Evolutionary conservation across 129 eudicot genomes (phyloP).

Genomic region (Daucus carota): DH1_v3.0 NC_030382.2:47536001-47536500

Average conservation of each 20-base stretch:
- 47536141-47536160: constrained; percentile 97
- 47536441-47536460: too few species aligned
- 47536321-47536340: background rate
- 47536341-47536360: background rate
- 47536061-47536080: constrained; percentile 5
- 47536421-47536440: too few species aligned
- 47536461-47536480: too few species aligned
- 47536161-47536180: constrained; percentile 84
- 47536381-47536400: too few species aligned
- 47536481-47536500: too few species aligned
- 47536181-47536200: constrained; percentile 90
- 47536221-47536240: constrained; percentile 56
- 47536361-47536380: background rate
- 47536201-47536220: constrained; percentile 94
- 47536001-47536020: constrained; percentile 64
- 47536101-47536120: constrained; percentile 1
- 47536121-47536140: constrained; percentile 70
- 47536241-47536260: background rate
- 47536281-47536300: background rate
- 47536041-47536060: constrained; percentile 77
- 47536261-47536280: background rate
- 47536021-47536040: constrained; percentile 77
- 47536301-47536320: background rate
- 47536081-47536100: background rate
- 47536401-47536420: too few species aligned